These are phyloP conservation scores for Sugiyamaella paludigena DNA, from an alignment of 1,139 yeast genomes.

Conservation along the genomic window DNA sequence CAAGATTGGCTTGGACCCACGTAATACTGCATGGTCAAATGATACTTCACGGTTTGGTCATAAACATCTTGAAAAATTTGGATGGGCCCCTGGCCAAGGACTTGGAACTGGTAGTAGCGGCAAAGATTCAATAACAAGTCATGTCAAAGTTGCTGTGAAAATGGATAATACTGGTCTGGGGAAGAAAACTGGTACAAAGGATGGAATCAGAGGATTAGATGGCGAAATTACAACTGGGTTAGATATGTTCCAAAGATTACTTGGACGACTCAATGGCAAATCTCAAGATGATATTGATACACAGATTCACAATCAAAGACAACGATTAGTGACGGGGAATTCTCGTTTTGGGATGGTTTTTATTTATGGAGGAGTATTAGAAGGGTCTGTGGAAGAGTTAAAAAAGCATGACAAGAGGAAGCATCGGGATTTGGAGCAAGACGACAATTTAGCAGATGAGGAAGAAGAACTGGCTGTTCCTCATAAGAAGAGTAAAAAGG, in stretches of 20 bases:
- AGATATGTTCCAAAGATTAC: conserved; percentile 86
- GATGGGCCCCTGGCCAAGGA: conserved; percentile 93
- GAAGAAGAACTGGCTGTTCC: conserved; percentile 30
- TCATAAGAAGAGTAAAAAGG: conserved; percentile 15
- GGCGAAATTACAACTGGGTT: conserved; percentile 86
- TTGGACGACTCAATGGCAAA: conserved; percentile 68
- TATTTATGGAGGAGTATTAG: conserved; percentile 76
- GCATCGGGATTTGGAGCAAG: conserved; percentile 34
- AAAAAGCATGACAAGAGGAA: conserved; percentile 32
- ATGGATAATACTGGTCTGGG: conserved; percentile 86
- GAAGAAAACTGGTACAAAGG: conserved; percentile 60
- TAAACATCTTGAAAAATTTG: conserved; percentile 72
- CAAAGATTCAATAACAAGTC: conserved; percentile 60
- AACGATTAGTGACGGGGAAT: conserved; percentile 57
- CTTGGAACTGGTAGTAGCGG: conserved; percentile 60
- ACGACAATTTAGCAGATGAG: conserved; percentile 32
- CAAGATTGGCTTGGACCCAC: conserved; percentile 87
- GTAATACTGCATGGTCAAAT: conserved; percentile 94
- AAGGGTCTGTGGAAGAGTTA: conserved; percentile 72
- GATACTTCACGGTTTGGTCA: conserved; percentile 83
- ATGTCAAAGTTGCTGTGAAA: conserved; percentile 76
- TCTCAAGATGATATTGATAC: conserved; percentile 31
- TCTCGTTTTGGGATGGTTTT: conserved; percentile 83
- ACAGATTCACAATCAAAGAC: conserved; percentile 29
- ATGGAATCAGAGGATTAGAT: conserved; percentile 56